A percentile compares a stretch with the other conserved stretches of the same genome.
Evolutionary conservation across 345 rosid species (phyloP).

Genomic region (Citropsis articulata): DNA sequence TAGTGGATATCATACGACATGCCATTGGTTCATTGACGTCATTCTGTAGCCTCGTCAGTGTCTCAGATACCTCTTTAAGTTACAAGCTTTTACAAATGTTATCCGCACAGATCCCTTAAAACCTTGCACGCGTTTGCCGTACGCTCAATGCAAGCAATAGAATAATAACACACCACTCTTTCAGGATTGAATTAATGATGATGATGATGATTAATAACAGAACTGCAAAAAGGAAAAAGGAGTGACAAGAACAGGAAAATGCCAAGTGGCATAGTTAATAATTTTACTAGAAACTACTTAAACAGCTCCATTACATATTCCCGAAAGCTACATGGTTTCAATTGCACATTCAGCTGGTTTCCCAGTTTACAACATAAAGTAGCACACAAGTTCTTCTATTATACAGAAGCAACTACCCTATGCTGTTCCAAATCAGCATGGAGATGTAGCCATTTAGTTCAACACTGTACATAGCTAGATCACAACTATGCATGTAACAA

Average conservation of each 20-base stretch:
- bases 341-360: neutral
- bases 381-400: neutral
- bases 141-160: too few species aligned
- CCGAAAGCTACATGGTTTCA: neutral
- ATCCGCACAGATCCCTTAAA: too few species aligned
- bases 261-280: neutral
- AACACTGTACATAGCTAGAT: slow-evolving; percentile 2
- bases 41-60: too few species aligned
- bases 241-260: neutral
- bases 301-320: neutral
- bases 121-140: too few species aligned
- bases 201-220: too few species aligned
- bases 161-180: too few species aligned
- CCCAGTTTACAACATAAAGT: neutral
- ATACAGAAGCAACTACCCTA: neutral
- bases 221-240: neutral
- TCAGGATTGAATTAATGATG: too few species aligned
- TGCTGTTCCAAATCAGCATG: neutral
- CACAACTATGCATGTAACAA: neutral
- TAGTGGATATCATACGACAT: too few species aligned
- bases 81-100: too few species aligned
- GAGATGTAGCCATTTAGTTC: neutral
- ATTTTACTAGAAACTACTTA: neutral
- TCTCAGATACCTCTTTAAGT: too few species aligned
- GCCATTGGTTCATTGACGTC: too few species aligned